Conservation (phyloP, 306 rosid species). For the Vigna nakashimae region DNA sequence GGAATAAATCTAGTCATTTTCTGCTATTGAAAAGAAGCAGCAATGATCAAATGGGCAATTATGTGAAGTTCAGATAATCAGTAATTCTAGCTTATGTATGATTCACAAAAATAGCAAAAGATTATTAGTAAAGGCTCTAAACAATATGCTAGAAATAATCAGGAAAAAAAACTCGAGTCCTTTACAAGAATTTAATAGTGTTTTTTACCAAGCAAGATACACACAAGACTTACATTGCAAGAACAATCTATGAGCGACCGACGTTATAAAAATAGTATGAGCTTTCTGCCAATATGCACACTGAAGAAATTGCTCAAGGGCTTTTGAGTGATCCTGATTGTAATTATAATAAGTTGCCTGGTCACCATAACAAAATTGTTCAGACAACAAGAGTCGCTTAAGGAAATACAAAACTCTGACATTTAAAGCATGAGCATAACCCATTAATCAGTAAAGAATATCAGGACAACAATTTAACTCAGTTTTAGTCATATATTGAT, state of each 20-base stretch:
- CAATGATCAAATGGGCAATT: conserved; percentile 1
- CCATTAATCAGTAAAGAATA: conserved; percentile 32
- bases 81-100: conserved; percentile 12
- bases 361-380: conserved; percentile 45
- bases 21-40: conserved; percentile 24
- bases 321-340: conserved; percentile 68
- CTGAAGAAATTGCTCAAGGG: conserved; percentile 84
- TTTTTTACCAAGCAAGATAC: conserved; percentile 36
- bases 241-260: conserved; percentile 80
- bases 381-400: conserved; percentile 37
- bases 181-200: neutral
- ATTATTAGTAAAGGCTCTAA: neutral
- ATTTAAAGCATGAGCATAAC: conserved; percentile 32
- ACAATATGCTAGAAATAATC: neutral
- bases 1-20: conserved; percentile 24
- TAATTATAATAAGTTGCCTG: conserved; percentile 90
- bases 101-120: conserved; percentile 18
- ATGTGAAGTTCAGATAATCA: conserved; percentile 16
- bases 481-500: conserved; percentile 27
- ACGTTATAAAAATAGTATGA: conserved; percentile 74
- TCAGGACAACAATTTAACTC: conserved; percentile 13
- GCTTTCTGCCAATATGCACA: conserved; percentile 96
- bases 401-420: conserved; percentile 22
- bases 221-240: conserved; percentile 65
- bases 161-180: neutral